phyloP scores from a whole-genome alignment of 2,329 filamentous ascomycete genomes.

The Cercospora sojina region DNA sequence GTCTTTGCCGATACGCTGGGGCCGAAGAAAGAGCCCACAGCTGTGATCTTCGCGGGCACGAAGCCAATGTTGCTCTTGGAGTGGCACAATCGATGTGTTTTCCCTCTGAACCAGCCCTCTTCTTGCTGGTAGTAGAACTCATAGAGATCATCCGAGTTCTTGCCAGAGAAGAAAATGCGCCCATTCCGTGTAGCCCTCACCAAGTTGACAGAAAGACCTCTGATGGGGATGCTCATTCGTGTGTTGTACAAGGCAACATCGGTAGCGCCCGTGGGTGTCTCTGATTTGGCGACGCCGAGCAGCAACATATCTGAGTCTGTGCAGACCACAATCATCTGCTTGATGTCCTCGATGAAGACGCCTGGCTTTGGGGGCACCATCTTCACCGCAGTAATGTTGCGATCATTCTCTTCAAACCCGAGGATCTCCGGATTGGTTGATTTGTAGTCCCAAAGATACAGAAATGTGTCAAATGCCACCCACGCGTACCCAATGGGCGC shows the following conservation, averaged over 20 bases:
- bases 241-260: slow-evolving; percentile 82
- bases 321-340: slow-evolving; percentile 82
- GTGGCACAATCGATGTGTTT: slow-evolving; percentile 68
- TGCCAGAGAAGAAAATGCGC: slow-evolving; percentile 88
- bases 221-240: slow-evolving; percentile 74
- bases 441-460: slow-evolving; percentile 98
- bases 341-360: slow-evolving; percentile 84
- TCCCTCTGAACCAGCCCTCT: slow-evolving; percentile 93
- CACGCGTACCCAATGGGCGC: slow-evolving; percentile 93
- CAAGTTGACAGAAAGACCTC: slow-evolving; percentile 67
- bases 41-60: slow-evolving; percentile 42
- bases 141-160: slow-evolving; percentile 79
- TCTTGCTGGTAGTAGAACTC: slow-evolving; percentile 96
- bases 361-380: slow-evolving; percentile 79
- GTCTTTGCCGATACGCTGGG: slow-evolving; percentile 53
- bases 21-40: slow-evolving; percentile 33
- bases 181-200: slow-evolving; percentile 79
- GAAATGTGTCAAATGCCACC: slow-evolving; percentile 90
- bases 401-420: slow-evolving; percentile 83
- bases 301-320: slow-evolving; percentile 82
- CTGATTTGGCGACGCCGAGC: slow-evolving; percentile 73
- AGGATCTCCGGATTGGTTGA: slow-evolving; percentile 86
- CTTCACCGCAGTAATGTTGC: slow-evolving; percentile 88
- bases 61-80: slow-evolving; percentile 50
- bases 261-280: slow-evolving; percentile 65